Evolutionary conservation across 129 eudicot genomes (phyloP), one percentile per base, ranked within the genome.

Genomic region (Helianthus tuberosus): DNA sequence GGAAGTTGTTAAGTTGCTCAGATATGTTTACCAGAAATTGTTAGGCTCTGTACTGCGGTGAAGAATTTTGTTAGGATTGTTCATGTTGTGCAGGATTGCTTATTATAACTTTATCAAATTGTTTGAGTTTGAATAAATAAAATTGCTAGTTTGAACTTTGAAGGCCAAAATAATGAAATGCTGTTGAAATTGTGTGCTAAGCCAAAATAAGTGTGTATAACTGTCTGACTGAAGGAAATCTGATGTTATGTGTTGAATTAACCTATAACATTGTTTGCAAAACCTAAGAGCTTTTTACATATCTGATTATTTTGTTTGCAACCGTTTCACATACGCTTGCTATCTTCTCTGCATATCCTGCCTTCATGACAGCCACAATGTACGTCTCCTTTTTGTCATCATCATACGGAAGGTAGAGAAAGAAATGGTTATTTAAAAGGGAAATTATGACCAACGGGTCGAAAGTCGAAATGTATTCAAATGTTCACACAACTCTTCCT

Each of bases 301-400:
- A 90, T 78, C 80, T 83, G 66, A 88, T 91, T 69, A 97, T 90
- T 87, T 94, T 97, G 44, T 86, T 85, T 10, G 99, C 96, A 64
- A 94, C 96, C 16, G 80, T 87, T 78, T 76, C 93, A 96, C 99
- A 94, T 54, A 89, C 89, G 53, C 62, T 80, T 46, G 97, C 97
- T 91, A 94, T 86, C 89, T 94, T 91, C 85, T 94, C 96, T 41
- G 99, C 99, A 78, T 86, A 94, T 78, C 97, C 97, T 62, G 89
- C 99, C 98, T 94, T 93, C 66, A 77, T 67, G 48, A 79, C 27
- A 27, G 41, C 6, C 27, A 63, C 29, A 77, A 14, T 48, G 68
- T 54, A 51, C 53, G 39, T 38, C 35, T 10, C 36, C 32, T 20
- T 55, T 55, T 35, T 20, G 62, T 20, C 62, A 55, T 13, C 23